These are phyloP conservation scores for Penicillium alfredii DNA, from an alignment of 495 filamentous ascomycete species.

Conservation along the genomic window DNA sequence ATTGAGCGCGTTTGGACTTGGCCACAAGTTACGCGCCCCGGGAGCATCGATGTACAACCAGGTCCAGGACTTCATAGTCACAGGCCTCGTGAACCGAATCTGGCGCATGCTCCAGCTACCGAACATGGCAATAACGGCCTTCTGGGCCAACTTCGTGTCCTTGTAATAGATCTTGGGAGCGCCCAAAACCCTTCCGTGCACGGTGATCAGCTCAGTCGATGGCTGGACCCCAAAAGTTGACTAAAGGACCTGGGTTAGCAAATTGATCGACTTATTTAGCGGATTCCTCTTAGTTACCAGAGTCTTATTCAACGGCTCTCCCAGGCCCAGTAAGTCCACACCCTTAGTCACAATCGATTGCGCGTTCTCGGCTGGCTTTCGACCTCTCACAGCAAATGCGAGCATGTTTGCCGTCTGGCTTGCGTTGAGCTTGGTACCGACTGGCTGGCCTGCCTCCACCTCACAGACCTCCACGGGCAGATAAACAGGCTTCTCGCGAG, in stretches of 20 bases:
- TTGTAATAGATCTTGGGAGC: constrained; percentile 51
- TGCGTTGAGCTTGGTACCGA: constrained; percentile 47
- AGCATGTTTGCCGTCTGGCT: constrained; percentile 61
- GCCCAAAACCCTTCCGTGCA: constrained; percentile 55
- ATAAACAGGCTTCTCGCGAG: constrained; percentile 50
- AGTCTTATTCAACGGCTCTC: constrained; percentile 20
- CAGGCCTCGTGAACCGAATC: constrained; percentile 36
- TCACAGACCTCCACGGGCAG: constrained; percentile 60
- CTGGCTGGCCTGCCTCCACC: constrained; percentile 61
- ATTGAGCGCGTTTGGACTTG: constrained; percentile 4
- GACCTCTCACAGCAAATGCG: constrained; percentile 53
- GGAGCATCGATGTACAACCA: constrained; percentile 20
- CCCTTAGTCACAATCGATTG: constrained; percentile 55
- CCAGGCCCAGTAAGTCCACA: constrained; percentile 41
- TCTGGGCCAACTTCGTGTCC: constrained; percentile 19
- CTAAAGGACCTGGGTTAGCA: constrained; percentile 15
- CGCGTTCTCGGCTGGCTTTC: constrained; percentile 59
- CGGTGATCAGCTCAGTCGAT: constrained; percentile 52
- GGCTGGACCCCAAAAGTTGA: constrained; percentile 52
- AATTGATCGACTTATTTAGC: neutral
- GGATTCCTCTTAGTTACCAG: constrained; percentile 26
- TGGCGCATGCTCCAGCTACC: constrained; percentile 55
- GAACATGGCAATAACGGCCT: constrained; percentile 12
- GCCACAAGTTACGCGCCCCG: constrained; percentile 2
- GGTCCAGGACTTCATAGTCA: constrained; percentile 35